A percentile compares a stretch with the other conserved stretches of the same genome.
Conservation (phyloP, 2,329 filamentous ascomycete species). For the Trichoderma polysporum region DNA sequence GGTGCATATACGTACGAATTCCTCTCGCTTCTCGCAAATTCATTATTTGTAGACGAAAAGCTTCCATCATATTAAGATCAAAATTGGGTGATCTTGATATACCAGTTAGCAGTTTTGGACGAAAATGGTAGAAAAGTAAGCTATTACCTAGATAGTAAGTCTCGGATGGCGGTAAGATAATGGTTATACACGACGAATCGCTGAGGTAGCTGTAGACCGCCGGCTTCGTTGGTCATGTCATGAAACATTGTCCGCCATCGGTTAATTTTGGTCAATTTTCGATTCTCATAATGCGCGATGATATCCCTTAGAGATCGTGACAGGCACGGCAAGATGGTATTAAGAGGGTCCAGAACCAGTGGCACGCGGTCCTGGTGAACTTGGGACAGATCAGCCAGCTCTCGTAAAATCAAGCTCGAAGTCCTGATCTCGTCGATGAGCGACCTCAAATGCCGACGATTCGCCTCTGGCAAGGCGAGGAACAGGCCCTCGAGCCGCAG, state of each 20-base stretch:
- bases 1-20: conserved; percentile 44
- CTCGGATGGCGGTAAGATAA: conserved; percentile 50
- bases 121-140: not conserved
- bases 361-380: conserved; percentile 51
- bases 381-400: conserved; percentile 55
- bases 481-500: conserved; percentile 51
- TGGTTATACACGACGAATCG: conserved; percentile 58
- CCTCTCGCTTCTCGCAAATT: conserved; percentile 52
- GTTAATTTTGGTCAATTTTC: conserved; percentile 44
- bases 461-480: conserved; percentile 42
- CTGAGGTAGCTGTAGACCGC: conserved; percentile 50
- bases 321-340: conserved; percentile 57
- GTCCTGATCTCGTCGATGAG: conserved; percentile 49
- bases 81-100: conserved; percentile 47
- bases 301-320: conserved; percentile 55
- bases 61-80: conserved; percentile 55
- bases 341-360: conserved; percentile 54
- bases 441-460: conserved; percentile 47
- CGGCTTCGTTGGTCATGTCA: conserved; percentile 52
- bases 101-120: conserved; percentile 22
- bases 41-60: conserved; percentile 48
- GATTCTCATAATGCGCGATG: conserved; percentile 50
- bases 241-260: conserved; percentile 62
- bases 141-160: conserved; percentile 52
- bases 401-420: conserved; percentile 49